Conservation (phyloP, 163 green algal species). For the Dunaliella salina region DNA sequence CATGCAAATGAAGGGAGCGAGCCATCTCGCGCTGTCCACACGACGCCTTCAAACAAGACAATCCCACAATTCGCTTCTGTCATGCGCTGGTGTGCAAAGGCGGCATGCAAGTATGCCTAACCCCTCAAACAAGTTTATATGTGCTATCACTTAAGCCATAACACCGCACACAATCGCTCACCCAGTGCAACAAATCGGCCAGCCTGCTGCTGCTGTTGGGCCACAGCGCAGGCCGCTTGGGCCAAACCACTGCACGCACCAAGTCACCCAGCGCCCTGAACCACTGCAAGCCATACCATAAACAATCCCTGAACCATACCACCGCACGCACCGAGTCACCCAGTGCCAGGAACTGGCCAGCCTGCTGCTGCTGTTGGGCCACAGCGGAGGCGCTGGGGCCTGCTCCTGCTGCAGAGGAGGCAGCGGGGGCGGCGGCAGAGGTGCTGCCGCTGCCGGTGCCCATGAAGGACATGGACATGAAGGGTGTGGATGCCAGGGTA, state of each 20-base stretch:
- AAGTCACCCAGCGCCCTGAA: no score
- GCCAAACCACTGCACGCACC: not conserved
- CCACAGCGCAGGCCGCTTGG: not conserved
- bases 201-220: conserved; percentile 7
- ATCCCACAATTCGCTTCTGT: no score
- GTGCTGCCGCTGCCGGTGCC: conserved; percentile 10
- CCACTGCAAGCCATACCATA: no score
- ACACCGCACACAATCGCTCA: conserved; percentile 26
- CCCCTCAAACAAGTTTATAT: no score
- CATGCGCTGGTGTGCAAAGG: no score
- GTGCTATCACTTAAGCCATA: no score
- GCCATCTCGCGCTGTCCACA: no score
- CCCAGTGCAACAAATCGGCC: conserved; percentile 34
- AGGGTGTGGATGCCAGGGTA: conserved; percentile 42
- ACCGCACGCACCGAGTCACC: conserved; percentile 35
- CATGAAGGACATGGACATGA: conserved; percentile 59
- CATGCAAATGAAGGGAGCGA: no score
- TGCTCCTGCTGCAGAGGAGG: conserved; percentile 31
- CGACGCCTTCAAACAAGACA: no score
- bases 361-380: conserved; percentile 6
- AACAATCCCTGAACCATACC: no score
- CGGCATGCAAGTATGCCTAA: no score
- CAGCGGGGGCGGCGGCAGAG: conserved; percentile 20
- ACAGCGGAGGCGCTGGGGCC: not conserved
- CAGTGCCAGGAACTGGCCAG: conserved; percentile 29